phyloP scores from a whole-genome alignment of 139 green algal genomes.

The Tetradesmus obliquus region DNA sequence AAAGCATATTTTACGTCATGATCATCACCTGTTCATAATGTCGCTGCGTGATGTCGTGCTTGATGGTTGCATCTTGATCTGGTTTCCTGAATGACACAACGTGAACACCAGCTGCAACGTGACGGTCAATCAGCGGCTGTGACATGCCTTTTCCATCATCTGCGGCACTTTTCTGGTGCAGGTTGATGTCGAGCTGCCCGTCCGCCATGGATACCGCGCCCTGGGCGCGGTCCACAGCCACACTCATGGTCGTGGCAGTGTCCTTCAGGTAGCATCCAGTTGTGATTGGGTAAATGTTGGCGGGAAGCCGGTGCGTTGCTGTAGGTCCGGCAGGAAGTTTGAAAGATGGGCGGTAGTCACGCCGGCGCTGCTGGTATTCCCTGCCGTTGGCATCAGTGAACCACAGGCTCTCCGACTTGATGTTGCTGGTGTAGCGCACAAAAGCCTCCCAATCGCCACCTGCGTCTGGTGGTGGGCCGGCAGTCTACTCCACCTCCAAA shows the following conservation, averaged over 20 bases:
- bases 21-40: neutral
- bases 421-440: neutral
- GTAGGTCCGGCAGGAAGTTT: neutral
- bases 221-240: neutral
- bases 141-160: constrained; percentile 24
- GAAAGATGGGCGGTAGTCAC: neutral
- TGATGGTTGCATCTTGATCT: neutral
- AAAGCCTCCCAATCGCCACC: constrained; percentile 20
- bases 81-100: neutral
- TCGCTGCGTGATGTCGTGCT: neutral
- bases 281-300: constrained; percentile 30
- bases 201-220: neutral
- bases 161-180: neutral
- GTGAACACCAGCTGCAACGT: neutral
- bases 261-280: neutral
- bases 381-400: constrained; percentile 31
- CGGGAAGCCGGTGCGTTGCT: neutral
- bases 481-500: constrained; percentile 17
- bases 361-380: constrained; percentile 18
- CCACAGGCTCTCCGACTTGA: constrained; percentile 1
- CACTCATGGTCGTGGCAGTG: neutral
- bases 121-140: neutral
- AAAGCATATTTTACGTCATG: too few relatives aligned
- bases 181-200: neutral
- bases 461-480: neutral